These are phyloP conservation scores for Talaromyces amestolkiae DNA, from an alignment of 2,329 filamentous ascomycete species.

Conservation along the genomic window DNA sequence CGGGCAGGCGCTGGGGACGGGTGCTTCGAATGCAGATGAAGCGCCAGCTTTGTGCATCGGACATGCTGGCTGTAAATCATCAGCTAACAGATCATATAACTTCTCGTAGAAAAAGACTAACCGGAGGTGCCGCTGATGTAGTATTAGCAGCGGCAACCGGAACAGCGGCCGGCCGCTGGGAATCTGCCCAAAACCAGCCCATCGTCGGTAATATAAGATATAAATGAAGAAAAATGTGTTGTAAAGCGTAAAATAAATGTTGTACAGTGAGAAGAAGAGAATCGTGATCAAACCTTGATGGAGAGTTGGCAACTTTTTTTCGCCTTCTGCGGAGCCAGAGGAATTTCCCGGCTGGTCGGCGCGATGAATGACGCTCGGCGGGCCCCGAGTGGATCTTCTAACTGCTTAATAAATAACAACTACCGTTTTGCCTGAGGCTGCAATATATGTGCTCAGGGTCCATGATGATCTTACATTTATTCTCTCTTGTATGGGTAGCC, in stretches of 20 bases:
- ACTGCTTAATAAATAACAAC: too few species aligned
- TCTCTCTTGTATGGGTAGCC: too few species aligned
- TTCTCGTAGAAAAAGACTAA: slow-evolving; percentile 30
- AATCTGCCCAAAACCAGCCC: slow-evolving; percentile 71
- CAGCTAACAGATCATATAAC: slow-evolving; percentile 38
- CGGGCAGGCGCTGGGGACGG: slow-evolving; percentile 44
- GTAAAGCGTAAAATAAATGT: slow-evolving; percentile 16
- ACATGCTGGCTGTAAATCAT: slow-evolving; percentile 58
- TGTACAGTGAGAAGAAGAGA: background rate
- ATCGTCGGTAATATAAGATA: slow-evolving; percentile 39
- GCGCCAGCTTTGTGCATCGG: slow-evolving; percentile 62
- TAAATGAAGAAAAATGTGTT: background rate
- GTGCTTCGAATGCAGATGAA: slow-evolving; percentile 29
- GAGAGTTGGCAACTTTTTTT: slow-evolving; percentile 13
- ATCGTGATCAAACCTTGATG: background rate
- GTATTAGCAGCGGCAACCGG: slow-evolving; percentile 39
- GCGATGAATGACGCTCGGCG: slow-evolving; percentile 14
- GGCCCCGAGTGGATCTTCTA: background rate
- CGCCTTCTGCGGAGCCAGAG: slow-evolving; percentile 14
- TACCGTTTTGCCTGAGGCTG: too few species aligned
- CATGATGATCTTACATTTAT: too few species aligned
- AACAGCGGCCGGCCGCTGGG: slow-evolving; percentile 37
- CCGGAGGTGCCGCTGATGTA: slow-evolving; percentile 18
- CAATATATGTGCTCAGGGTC: too few species aligned
- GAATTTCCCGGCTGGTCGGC: slow-evolving; percentile 14